Conservation (phyloP, 1,139 yeast species). For the Pichia sp. region DNA sequence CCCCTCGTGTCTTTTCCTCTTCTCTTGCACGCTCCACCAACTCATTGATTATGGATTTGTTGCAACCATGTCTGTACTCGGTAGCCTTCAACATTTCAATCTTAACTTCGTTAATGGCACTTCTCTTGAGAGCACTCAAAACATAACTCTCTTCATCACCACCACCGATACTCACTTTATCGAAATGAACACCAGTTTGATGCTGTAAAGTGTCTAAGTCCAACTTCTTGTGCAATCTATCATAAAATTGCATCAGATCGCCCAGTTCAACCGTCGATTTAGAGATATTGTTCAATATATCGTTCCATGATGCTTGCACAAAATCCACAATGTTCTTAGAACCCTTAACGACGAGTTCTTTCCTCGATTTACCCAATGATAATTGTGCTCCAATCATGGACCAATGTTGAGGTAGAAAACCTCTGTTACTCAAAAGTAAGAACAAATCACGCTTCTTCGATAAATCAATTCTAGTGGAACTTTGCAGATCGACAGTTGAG, state of each 20-base stretch:
- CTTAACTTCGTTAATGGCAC: constrained; percentile 20
- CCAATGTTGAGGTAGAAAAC: constrained; percentile 41
- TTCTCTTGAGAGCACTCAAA: constrained; percentile 22
- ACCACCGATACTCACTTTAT: constrained; percentile 17
- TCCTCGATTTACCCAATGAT: constrained; percentile 33
- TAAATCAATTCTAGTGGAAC: constrained; percentile 31
- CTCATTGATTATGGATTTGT: constrained; percentile 11
- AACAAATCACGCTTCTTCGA: constrained; percentile 41
- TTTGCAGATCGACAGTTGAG: constrained; percentile 21
- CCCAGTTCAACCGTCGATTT: constrained; percentile 17
- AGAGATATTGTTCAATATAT: constrained; percentile 21
- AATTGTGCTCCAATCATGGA: constrained; percentile 51
- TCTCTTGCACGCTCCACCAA: constrained; percentile 6
- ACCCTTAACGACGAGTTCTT: constrained; percentile 31
- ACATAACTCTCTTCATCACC: constrained; percentile 19
- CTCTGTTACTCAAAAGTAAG: constrained; percentile 41
- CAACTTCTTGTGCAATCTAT: constrained; percentile 12
- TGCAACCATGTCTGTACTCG: constrained; percentile 20
- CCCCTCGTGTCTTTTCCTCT: no score
- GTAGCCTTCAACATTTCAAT: constrained; percentile 23
- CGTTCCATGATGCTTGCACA: constrained; percentile 28
- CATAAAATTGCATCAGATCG: constrained; percentile 15
- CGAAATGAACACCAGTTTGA: constrained; percentile 26
- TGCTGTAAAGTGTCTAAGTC: constrained; percentile 20
- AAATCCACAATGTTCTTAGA: constrained; percentile 25